Percentiles rank a stretch among this genome's conserved stretches.
phyloP scores from a whole-genome alignment of 2,329 filamentous ascomycete genomes.

The Drechslerella coelobrocha region DNA sequence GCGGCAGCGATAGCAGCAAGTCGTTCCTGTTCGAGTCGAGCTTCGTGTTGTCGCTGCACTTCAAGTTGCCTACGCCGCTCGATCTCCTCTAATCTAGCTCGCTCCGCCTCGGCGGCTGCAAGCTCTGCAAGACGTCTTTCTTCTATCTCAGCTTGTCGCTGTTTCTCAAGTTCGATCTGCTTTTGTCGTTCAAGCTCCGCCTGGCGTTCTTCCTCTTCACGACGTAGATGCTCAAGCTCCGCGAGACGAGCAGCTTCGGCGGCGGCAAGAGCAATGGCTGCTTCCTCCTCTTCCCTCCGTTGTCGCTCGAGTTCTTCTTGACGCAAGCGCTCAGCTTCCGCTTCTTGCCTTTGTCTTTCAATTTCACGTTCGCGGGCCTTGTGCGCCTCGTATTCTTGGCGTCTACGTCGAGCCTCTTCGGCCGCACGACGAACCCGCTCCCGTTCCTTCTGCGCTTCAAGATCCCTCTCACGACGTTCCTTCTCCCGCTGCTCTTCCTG shows the following conservation, averaged over 20 bases:
- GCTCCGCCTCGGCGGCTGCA: constrained; percentile 44
- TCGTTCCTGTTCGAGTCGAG: constrained; percentile 30
- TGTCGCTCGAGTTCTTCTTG: constrained; percentile 35
- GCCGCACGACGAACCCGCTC: constrained; percentile 44
- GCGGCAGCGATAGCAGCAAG: constrained; percentile 34
- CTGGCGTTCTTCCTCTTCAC: constrained; percentile 31
- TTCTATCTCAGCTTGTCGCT: constrained; percentile 40
- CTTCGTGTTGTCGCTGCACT: constrained; percentile 39
- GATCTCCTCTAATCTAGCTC: constrained; percentile 32
- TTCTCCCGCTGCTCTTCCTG: constrained; percentile 45
- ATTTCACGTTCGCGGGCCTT: constrained; percentile 46
- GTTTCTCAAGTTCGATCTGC: constrained; percentile 25
- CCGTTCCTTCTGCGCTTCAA: constrained; percentile 39
- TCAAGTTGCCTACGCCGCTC: constrained; percentile 38
- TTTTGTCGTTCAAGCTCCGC: constrained; percentile 37
- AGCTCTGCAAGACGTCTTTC: constrained; percentile 32
- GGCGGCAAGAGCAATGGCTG: constrained; percentile 30
- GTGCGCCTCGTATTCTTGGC: constrained; percentile 39
- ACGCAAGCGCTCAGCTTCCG: constrained; percentile 30
- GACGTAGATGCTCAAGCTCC: constrained; percentile 36
- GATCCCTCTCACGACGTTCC: constrained; percentile 44
- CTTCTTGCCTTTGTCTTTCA: constrained; percentile 39
- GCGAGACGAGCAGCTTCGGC: constrained; percentile 42
- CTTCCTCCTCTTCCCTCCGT: constrained; percentile 32
- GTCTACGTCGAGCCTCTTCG: constrained; percentile 29